phyloP scores from a whole-genome alignment of 768 basidiomycete species.

The Imleria badia region DNA sequence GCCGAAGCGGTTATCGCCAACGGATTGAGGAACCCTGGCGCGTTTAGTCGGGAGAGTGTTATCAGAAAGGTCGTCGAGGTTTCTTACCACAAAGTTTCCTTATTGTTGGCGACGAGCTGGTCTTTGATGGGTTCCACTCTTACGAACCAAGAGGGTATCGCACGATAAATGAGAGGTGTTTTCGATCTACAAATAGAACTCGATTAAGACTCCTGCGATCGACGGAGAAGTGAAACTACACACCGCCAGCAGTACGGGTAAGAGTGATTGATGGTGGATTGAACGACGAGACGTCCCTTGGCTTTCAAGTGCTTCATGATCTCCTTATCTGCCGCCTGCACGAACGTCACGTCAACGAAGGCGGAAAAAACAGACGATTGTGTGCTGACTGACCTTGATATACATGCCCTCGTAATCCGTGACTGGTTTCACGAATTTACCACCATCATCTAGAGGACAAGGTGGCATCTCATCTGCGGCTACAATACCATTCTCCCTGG shows the following conservation, averaged over 20 bases:
- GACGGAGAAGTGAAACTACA: background rate
- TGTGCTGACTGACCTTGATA: slow-evolving; percentile 67
- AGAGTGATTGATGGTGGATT: slow-evolving; percentile 82
- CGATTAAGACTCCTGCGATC: background rate
- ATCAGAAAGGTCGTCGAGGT: background rate
- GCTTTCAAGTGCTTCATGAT: slow-evolving; percentile 90
- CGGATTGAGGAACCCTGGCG: slow-evolving; percentile 84
- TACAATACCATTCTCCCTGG: slow-evolving; percentile 81
- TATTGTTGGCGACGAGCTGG: slow-evolving; percentile 86
- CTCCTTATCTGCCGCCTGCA: slow-evolving; percentile 88
- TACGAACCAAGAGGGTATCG: slow-evolving; percentile 96
- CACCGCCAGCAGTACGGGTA: slow-evolving; percentile 99
- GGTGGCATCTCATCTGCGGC: slow-evolving; percentile 90
- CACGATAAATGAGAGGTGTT: slow-evolving; percentile 94
- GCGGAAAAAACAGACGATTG: background rate
- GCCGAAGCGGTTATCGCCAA: slow-evolving; percentile 91
- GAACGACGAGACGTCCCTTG: slow-evolving; percentile 84
- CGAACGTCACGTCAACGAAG: background rate
- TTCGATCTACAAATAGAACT: slow-evolving; percentile 59
- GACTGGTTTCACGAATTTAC: slow-evolving; percentile 85
- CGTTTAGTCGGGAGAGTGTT: slow-evolving; percentile 1
- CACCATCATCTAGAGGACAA: slow-evolving; percentile 90
- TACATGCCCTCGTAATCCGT: slow-evolving; percentile 85
- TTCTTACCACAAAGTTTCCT: slow-evolving; percentile 80
- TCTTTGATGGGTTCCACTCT: slow-evolving; percentile 83